These are phyloP conservation scores for Talaromyces stipitatus DNA, from an alignment of 495 filamentous ascomycete genomes.

Conservation along the genomic window DNA sequence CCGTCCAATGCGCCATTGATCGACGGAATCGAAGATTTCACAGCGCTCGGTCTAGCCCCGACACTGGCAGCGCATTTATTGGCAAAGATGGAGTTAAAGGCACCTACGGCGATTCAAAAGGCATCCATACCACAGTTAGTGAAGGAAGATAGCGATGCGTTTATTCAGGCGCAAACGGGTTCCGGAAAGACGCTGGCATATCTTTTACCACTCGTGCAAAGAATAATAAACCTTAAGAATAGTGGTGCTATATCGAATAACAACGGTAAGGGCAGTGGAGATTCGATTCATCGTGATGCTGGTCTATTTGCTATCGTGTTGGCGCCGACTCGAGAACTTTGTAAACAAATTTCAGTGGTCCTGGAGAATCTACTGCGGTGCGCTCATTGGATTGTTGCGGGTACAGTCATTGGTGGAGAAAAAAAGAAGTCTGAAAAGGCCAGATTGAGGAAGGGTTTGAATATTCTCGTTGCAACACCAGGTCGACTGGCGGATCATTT, in stretches of 20 bases:
- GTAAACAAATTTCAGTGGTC: constrained; percentile 84
- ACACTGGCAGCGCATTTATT: constrained; percentile 74
- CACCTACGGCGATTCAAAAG: constrained; percentile 91
- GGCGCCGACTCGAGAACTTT: constrained; percentile 86
- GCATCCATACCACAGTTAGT: constrained; percentile 71
- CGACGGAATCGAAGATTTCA: constrained; percentile 76
- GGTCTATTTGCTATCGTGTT: constrained; percentile 89
- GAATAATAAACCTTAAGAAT: constrained; percentile 54
- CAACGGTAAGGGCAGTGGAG: constrained; percentile 23
- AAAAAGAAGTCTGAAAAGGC: constrained; percentile 98
- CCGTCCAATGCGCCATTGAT: constrained; percentile 96
- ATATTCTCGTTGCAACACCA: constrained; percentile 91
- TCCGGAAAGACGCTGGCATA: constrained; percentile 97
- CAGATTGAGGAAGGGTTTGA: constrained; percentile 81
- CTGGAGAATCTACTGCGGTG: constrained; percentile 75
- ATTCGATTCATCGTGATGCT: constrained; percentile 64
- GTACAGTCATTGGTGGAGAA: constrained; percentile 90
- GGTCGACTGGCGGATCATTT: constrained; percentile 86
- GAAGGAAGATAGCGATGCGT: constrained; percentile 81
- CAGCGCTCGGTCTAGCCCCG: constrained; percentile 67
- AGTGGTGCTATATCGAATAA: constrained; percentile 14
- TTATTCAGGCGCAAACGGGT: constrained; percentile 93
- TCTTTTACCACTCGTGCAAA: constrained; percentile 80
- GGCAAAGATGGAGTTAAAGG: constrained; percentile 78
- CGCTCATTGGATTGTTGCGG: constrained; percentile 82